Percentiles rank a stretch among this genome's conserved stretches.
Conservation (phyloP, 106 monocot species). For the Ottelia alismoides region DNA sequence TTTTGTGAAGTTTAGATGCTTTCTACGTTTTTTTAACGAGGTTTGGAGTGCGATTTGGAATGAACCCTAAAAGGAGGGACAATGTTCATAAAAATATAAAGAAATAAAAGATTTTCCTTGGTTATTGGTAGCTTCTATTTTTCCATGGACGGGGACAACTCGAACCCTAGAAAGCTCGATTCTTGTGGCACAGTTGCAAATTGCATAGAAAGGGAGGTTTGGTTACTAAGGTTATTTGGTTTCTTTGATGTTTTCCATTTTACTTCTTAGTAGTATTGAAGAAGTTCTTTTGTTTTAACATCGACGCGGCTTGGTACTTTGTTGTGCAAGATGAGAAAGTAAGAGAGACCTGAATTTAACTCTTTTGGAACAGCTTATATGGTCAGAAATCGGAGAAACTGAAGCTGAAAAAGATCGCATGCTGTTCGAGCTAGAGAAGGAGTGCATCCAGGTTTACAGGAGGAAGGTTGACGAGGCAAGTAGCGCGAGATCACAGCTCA, state of each 20-base stretch:
- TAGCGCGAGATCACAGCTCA: conserved; percentile 34
- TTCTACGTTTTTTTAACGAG: not conserved
- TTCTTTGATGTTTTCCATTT: not conserved
- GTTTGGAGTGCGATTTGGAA: not conserved
- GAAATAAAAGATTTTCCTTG: not conserved
- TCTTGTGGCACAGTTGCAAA: not conserved
- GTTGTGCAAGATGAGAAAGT: too few relatives aligned
- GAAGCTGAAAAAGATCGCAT: conserved; percentile 48
- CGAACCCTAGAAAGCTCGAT: too few relatives aligned
- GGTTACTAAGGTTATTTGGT: not conserved
- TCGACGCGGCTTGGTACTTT: not conserved
- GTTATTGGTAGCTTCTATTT: not conserved
- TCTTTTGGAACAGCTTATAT: conserved; percentile 62
- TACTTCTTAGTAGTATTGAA: not conserved
- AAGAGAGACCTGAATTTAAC: too few relatives aligned
- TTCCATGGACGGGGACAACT: not conserved
- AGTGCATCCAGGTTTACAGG: conserved; percentile 68
- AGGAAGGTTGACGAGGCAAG: conserved; percentile 73
- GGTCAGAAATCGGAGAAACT: conserved; percentile 81
- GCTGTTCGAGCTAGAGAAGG: conserved; percentile 58
- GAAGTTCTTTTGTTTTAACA: not conserved
- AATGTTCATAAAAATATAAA: too few relatives aligned
- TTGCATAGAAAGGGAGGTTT: not conserved
- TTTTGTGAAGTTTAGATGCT: too few relatives aligned
- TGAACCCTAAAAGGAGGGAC: too few relatives aligned